phyloP scores from a whole-genome alignment of 352 stramenopile genomes.

The Pythium sp. region DNA sequence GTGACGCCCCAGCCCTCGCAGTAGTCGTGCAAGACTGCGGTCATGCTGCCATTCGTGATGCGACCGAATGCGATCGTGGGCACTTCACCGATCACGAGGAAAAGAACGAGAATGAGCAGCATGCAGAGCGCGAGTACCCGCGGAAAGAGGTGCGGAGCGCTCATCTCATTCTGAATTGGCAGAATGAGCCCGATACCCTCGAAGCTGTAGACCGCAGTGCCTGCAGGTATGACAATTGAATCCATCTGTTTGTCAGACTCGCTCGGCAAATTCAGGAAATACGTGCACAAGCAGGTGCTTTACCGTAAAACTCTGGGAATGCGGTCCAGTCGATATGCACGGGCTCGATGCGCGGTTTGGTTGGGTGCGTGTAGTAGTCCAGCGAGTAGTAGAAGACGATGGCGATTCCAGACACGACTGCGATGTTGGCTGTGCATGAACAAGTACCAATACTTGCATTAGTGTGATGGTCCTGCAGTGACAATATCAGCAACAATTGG shows the following conservation, averaged over 20 bases:
- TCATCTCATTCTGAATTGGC: conserved; percentile 80
- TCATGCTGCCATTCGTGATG: conserved; percentile 81
- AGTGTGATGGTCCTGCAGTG: background rate
- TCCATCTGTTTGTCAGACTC: background rate
- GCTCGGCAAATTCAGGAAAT: background rate
- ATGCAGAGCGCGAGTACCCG: conserved; percentile 57
- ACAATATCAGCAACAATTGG: background rate
- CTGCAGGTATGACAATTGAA: conserved; percentile 10
- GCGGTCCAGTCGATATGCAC: conserved; percentile 33
- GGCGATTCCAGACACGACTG: conserved; percentile 58
- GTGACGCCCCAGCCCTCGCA: conserved; percentile 67
- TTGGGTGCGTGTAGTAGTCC: conserved; percentile 46
- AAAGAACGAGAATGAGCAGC: conserved; percentile 69
- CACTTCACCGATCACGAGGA: conserved; percentile 68
- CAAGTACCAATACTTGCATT: background rate
- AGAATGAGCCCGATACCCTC: conserved; percentile 77
- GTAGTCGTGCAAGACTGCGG: conserved; percentile 68
- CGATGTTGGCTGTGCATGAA: conserved; percentile 46
- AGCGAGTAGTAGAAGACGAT: conserved; percentile 86
- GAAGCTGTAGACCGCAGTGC: conserved; percentile 80
- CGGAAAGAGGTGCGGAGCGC: conserved; percentile 48
- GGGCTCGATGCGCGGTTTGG: conserved; percentile 20
- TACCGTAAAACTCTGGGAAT: conserved; percentile 69
- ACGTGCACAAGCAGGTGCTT: background rate
- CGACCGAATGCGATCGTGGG: conserved; percentile 64